Conservation (phyloP, 495 filamentous ascomycete genomes). For the Xylaria bambusicola region DNA sequence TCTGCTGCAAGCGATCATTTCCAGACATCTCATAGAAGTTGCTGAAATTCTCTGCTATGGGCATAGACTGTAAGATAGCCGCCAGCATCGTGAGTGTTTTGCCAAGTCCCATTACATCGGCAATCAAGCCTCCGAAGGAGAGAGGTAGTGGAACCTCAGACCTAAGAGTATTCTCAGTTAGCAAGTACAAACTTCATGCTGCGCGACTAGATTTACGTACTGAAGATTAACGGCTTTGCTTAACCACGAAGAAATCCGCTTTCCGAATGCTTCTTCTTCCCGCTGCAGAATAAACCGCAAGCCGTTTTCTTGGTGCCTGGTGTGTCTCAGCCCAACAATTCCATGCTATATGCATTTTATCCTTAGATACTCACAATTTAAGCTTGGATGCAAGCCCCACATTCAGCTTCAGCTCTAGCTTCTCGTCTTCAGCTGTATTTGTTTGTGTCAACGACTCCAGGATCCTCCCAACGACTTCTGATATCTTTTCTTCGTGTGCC, state of each 20-base stretch:
- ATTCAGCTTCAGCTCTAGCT: neutral
- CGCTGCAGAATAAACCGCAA: too few species aligned
- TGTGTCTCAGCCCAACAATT: too few species aligned
- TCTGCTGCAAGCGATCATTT: neutral
- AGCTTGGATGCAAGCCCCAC: neutral
- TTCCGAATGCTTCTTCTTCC: too few species aligned
- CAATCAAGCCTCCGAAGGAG: slow-evolving; percentile 78
- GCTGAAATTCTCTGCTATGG: neutral
- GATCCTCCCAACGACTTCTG: slow-evolving; percentile 4
- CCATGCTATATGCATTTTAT: neutral
- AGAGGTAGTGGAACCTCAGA: too few species aligned
- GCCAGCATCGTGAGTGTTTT: slow-evolving; percentile 78
- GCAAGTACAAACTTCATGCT: too few species aligned
- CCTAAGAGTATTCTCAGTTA: too few species aligned
- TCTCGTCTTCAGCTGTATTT: neutral
- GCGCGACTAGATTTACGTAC: too few species aligned
- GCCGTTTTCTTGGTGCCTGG: too few species aligned
- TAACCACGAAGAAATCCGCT: too few species aligned
- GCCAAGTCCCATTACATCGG: slow-evolving; percentile 85
- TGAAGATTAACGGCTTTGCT: too few species aligned
- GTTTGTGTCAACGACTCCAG: slow-evolving; percentile 4
- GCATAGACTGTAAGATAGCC: slow-evolving; percentile 55
- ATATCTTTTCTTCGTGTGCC: neutral
- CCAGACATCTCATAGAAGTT: neutral
- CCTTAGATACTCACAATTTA: neutral